These are phyloP conservation scores for Eimeria necatrix DNA, from an alignment of 169 alveolate genomes.

Conservation along the genomic window DNA sequence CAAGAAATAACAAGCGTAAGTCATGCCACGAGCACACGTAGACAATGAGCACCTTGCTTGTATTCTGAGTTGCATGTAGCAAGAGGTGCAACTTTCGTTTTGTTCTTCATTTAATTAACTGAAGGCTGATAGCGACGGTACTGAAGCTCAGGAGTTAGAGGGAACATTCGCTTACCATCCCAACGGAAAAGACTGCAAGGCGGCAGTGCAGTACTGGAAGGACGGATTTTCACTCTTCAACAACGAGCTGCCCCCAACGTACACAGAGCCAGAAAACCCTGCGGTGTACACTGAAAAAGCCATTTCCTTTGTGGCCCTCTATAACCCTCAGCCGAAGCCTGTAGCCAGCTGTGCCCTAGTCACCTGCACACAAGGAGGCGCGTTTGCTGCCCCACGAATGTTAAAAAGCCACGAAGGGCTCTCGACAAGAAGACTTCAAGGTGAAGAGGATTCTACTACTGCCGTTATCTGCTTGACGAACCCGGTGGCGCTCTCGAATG, in stretches of 20 bases:
- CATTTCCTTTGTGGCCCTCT: constrained; percentile 57
- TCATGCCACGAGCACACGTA: no score
- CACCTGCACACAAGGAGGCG: background rate
- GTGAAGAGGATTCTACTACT: background rate
- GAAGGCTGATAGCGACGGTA: background rate
- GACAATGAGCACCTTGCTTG: no score
- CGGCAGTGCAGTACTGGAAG: constrained; percentile 51
- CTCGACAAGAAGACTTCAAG: background rate
- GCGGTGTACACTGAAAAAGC: background rate
- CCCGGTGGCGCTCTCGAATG: constrained; percentile 47
- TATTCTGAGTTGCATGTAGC: no score
- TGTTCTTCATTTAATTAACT: no score
- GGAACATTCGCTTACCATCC: constrained; percentile 44
- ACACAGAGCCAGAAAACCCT: background rate
- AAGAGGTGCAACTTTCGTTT: no score
- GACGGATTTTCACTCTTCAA: constrained; percentile 4
- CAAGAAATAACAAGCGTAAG: background rate
- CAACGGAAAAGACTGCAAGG: background rate
- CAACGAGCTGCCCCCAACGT: background rate
- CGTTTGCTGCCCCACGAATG: no score
- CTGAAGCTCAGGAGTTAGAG: background rate
- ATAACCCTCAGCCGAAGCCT: constrained; percentile 47
- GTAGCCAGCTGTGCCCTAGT: background rate
- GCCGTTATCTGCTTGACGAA: constrained; percentile 27
- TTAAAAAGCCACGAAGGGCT: no score